phyloP scores from a whole-genome alignment of 495 filamentous ascomycete species.

The Recurvomyces mirabilis region DNA sequence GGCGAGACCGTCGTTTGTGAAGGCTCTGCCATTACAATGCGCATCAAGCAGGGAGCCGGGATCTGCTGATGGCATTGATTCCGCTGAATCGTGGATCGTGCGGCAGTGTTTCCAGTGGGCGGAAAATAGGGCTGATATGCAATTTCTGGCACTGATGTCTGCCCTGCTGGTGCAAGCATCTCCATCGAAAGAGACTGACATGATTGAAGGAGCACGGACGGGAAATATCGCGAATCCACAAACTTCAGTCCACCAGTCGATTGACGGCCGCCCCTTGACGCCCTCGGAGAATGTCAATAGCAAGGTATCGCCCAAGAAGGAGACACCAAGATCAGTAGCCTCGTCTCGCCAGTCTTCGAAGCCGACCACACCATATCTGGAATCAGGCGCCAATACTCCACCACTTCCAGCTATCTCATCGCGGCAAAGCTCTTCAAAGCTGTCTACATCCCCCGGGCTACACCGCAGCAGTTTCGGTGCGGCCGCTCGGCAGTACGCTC shows the following conservation, averaged over 20 bases:
- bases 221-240: too few species aligned
- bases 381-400: slow-evolving; percentile 8
- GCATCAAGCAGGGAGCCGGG: too few species aligned
- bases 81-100: slow-evolving; percentile 60
- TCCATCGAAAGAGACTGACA: neutral
- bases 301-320: too few species aligned
- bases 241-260: neutral
- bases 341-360: slow-evolving; percentile 6
- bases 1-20: too few species aligned
- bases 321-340: too few species aligned
- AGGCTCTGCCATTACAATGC: too few species aligned
- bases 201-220: neutral
- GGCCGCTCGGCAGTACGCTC: slow-evolving; percentile 16
- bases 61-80: slow-evolving; percentile 21
- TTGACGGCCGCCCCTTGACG: too few species aligned
- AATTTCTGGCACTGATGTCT: slow-evolving; percentile 14
- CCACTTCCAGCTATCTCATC: slow-evolving; percentile 4
- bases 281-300: too few species aligned
- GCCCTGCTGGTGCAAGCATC: slow-evolving; percentile 11
- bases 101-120: slow-evolving; percentile 29
- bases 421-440: slow-evolving; percentile 1
- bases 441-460: slow-evolving; percentile 3
- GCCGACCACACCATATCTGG: slow-evolving; percentile 10
- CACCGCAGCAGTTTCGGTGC: slow-evolving; percentile 21
- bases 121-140: slow-evolving; percentile 12